Base-by-base conservation (phyloP, 2,329 filamentous ascomycete genomes). In the Pleomassaria siparia region DNA sequence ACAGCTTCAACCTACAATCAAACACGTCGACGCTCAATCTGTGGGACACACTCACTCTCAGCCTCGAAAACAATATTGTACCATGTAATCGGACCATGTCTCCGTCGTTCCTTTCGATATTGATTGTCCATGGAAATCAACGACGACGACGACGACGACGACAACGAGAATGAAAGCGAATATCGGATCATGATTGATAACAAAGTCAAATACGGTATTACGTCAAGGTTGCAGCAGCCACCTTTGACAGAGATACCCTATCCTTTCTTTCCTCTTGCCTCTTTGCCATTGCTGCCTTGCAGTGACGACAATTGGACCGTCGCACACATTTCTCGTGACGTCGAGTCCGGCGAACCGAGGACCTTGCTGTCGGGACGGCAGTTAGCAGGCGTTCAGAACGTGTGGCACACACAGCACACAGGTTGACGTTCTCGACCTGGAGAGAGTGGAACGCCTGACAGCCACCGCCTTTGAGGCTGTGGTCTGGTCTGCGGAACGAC, bases 351-450 rank as follows among this genome's bases (percentile, higher is more conserved):
- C 47, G 49, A 63, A 37, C 54, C 65, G 47, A 55, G 54, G 51
- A 61, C 51, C 32, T 62, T 53, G 9, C 22, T 65, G 16, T 60
- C 44, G 33, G 54, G 58, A 32, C 50, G 49, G 53, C 43, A 32
- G 51, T 47, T 66, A 39, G 48, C 59, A 40, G 54, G 55, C 40
- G 56, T 67, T 28, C 49, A 55, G 46, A 49, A 43, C 43, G 36
- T 55, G 40, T 69, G 59, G 63, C n/a, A n/a, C n/a, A n/a, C 62
- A 69, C 49, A 50, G 51, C 33, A 43, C 33, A 12, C 41, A 29
- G 21, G 49, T 68, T 33, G 42, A 64, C 53, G 62, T 50, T 50
- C 49, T 68, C 29, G 47, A 62, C 26, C 47, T 69, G 37, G 47
- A 59, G 20, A 68, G 49, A 46, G 60, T 47, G 26, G 47, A 63